phyloP scores from a whole-genome alignment of 495 filamentous ascomycete species.

The Jackrogersella multiformis region DNA sequence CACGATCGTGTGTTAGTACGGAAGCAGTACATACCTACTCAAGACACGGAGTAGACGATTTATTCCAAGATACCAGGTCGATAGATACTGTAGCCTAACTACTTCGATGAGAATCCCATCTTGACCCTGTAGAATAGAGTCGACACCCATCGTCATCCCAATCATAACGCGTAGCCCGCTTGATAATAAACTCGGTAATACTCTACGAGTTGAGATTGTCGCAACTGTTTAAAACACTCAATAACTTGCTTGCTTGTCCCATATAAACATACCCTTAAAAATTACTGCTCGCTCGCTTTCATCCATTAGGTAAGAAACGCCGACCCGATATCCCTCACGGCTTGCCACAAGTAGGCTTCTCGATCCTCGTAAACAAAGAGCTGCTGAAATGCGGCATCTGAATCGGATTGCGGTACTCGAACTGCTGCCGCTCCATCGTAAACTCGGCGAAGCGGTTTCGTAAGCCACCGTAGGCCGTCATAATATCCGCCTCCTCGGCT shows the following conservation, averaged over 20 bases:
- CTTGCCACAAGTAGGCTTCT: slow-evolving; percentile 13
- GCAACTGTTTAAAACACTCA: no score
- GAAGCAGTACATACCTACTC: neutral
- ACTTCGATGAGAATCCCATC: neutral
- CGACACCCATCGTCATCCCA: neutral
- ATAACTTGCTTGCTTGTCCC: no score
- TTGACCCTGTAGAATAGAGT: neutral
- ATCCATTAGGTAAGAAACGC: neutral
- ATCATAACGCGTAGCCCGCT: no score
- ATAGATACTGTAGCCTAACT: neutral
- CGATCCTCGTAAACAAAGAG: neutral
- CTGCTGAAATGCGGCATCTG: neutral
- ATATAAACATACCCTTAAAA: neutral
- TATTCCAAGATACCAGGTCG: neutral
- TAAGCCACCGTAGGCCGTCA: slow-evolving; percentile 15
- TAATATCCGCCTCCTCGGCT: slow-evolving; percentile 12
- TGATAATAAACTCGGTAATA: no score
- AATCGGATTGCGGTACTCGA: slow-evolving; percentile 20
- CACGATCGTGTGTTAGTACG: neutral
- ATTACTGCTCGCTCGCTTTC: neutral
- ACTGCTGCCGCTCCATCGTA: neutral
- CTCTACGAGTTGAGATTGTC: no score
- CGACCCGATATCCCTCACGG: neutral
- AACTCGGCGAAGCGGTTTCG: slow-evolving; percentile 19
- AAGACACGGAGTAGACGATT: neutral